A percentile compares a stretch with the other conserved stretches of the same genome.
Conservation (phyloP, 371 early-diverging fungal genomes). For the Coemansia sp. region DNA sequence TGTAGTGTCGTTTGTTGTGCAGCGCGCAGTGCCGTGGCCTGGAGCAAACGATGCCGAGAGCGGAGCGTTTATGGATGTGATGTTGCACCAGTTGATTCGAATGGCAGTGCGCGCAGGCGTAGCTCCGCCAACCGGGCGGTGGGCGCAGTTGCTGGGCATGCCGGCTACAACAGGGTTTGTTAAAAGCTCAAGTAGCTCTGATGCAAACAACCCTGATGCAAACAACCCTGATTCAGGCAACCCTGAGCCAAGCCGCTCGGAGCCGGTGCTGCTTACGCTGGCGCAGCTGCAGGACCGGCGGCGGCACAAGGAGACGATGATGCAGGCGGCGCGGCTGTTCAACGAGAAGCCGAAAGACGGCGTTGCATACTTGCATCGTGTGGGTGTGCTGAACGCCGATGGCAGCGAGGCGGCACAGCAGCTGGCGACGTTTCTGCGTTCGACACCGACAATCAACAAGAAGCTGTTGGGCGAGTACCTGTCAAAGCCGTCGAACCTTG, state of each 20-base stretch:
- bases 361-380: slow-evolving; percentile 65
- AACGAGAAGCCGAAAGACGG: slow-evolving; percentile 86
- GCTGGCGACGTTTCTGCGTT: slow-evolving; percentile 69
- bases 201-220: background rate
- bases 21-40: slow-evolving; percentile 52
- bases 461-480: slow-evolving; percentile 84
- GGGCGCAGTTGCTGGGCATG: slow-evolving; percentile 44
- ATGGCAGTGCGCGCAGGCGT: slow-evolving; percentile 70
- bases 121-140: slow-evolving; percentile 21
- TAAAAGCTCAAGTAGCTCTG: background rate
- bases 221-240: too few relatives aligned
- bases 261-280: slow-evolving; percentile 15
- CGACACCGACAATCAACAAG: slow-evolving; percentile 76
- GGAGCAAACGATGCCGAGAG: slow-evolving; percentile 29
- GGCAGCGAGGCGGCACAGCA: slow-evolving; percentile 57
- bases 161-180: background rate
- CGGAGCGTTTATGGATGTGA: slow-evolving; percentile 70
- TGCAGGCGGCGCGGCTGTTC: slow-evolving; percentile 76
- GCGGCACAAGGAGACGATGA: slow-evolving; percentile 67
- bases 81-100: slow-evolving; percentile 73
- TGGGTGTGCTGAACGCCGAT: slow-evolving; percentile 37
- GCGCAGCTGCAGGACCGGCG: slow-evolving; percentile 41
- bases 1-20: slow-evolving; percentile 69
- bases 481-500: slow-evolving; percentile 77
- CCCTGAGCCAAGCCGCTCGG: background rate